A percentile compares a stretch with the other conserved stretches of the same genome.
These are phyloP conservation scores for Hypoxylon sp. DNA, from an alignment of 2,329 filamentous ascomycete genomes.

Conservation along the genomic window DNA sequence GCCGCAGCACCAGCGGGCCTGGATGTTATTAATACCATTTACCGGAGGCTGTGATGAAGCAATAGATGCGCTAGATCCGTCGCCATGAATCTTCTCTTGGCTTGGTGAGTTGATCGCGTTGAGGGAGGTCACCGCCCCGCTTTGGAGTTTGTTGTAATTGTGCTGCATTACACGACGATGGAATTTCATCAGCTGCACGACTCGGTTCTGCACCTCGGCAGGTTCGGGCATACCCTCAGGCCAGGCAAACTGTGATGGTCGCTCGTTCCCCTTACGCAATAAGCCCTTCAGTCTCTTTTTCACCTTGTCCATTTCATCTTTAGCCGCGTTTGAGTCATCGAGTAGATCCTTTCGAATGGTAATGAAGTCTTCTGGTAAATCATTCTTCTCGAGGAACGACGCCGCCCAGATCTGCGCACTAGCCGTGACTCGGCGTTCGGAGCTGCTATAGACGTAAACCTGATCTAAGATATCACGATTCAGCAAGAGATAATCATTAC, in stretches of 20 bases:
- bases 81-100: slow-evolving; percentile 58
- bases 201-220: slow-evolving; percentile 88
- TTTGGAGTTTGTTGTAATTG: slow-evolving; percentile 86
- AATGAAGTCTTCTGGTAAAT: slow-evolving; percentile 87
- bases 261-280: slow-evolving; percentile 89
- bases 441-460: slow-evolving; percentile 94
- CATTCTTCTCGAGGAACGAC: slow-evolving; percentile 87
- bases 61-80: slow-evolving; percentile 57
- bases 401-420: slow-evolving; percentile 97
- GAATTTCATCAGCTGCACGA: slow-evolving; percentile 97
- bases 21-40: slow-evolving; percentile 76
- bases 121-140: slow-evolving; percentile 72
- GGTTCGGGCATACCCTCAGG: slow-evolving; percentile 94
- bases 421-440: slow-evolving; percentile 91
- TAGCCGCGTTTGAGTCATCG: slow-evolving; percentile 97
- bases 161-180: slow-evolving; percentile 94
- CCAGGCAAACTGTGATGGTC: slow-evolving; percentile 98
- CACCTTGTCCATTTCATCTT: slow-evolving; percentile 99
- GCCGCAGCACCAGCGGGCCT: slow-evolving; percentile 94
- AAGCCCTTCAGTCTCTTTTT: slow-evolving; percentile 99
- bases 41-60: slow-evolving; percentile 68
- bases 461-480: slow-evolving; percentile 93
- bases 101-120: slow-evolving; percentile 66
- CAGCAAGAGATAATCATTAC: slow-evolving; percentile 91
- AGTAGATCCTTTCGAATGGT: slow-evolving; percentile 92